Evolutionary conservation across 2,329 filamentous ascomycete genomes (phyloP), one percentile per base, ranked within the genome.

Genomic region (Exutisphaerella laricina): DNA sequence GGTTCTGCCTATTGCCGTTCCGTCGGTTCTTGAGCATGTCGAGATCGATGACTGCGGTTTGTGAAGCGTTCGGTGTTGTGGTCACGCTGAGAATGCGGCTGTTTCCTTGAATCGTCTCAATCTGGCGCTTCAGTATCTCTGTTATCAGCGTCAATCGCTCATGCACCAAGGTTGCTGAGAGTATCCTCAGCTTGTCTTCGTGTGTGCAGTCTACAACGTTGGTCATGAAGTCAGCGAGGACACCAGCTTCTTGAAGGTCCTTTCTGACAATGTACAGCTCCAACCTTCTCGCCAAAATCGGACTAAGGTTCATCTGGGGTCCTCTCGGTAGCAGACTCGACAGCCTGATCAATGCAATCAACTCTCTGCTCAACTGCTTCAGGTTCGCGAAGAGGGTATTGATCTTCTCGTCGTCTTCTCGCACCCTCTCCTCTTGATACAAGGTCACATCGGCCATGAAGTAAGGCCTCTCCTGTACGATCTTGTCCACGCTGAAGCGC

Each of bases 141-240:
- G 94, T 83, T 12, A 94, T 88, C 56, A 82, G 84, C 50, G 84
- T 79, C 41, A 97, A 74, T 26, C 92, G 77, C 34, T 84, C 79
- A 54, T 85, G 85, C 34, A 92, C 73, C 56, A 89, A 81, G 4
- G 94, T 67, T 1, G 88, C 81, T n/a, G 87, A 79, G 25, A 98
- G 72, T 12, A 98, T 79, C 43, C 85, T 80, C 41, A 98, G 74
- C 65, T 94, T 96, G 61, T 98, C 92, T 63, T 95, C 88, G 51
- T 94, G 85, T 7, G 80, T 84, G 38, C 85, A 82, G 50, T 95
- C 88, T 2, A 94, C 79, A 17, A 97, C 78, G 61, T 95, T 94
- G 28, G 88, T 84, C 88, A 98, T 96, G 63, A 97, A 97, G 63
- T 98, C 92, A 5, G 92, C 90, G 7, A 98, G 74, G 6, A 80